Conservation (phyloP, 345 rosid genomes). For the Hibiscus syriacus region DNA sequence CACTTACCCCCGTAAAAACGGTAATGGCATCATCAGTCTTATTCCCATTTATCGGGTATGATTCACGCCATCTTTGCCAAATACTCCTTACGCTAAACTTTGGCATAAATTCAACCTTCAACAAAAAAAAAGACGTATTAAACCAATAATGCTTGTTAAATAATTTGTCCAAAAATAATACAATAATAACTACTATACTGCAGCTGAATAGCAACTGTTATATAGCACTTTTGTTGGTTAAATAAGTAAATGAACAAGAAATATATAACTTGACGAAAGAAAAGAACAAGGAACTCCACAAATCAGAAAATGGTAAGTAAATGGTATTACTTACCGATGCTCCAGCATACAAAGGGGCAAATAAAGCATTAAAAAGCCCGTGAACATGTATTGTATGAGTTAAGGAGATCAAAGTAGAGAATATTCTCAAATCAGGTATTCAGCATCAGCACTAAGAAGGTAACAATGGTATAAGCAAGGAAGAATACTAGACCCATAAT, state of each 20-base stretch:
- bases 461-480: slow-evolving; percentile 10
- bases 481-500: slow-evolving; percentile 1
- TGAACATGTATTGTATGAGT: slow-evolving; percentile 64
- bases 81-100: slow-evolving; percentile 92
- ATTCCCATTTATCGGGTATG: slow-evolving; percentile 52
- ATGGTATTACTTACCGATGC: slow-evolving; percentile 46
- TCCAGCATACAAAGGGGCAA: slow-evolving; percentile 83
- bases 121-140: slow-evolving; percentile 1
- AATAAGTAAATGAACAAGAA: not conserved
- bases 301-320: not conserved
- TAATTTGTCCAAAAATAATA: not conserved
- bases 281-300: not conserved
- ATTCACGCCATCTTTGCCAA: slow-evolving; percentile 95
- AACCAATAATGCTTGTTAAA: slow-evolving; percentile 4
- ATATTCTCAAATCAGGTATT: not conserved
- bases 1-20: slow-evolving; percentile 89
- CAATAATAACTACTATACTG: not conserved
- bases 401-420: slow-evolving; percentile 40
- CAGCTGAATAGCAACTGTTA: not conserved
- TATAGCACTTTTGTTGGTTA: not conserved
- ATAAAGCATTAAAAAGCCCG: slow-evolving; percentile 84
- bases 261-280: not conserved
- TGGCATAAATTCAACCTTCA: slow-evolving; percentile 92
- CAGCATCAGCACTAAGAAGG: slow-evolving; percentile 4
- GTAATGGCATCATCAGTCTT: slow-evolving; percentile 56